Evolutionary conservation across 257 asterid species (phyloP).

Genomic region (Solanum megistacrolobum): DNA sequence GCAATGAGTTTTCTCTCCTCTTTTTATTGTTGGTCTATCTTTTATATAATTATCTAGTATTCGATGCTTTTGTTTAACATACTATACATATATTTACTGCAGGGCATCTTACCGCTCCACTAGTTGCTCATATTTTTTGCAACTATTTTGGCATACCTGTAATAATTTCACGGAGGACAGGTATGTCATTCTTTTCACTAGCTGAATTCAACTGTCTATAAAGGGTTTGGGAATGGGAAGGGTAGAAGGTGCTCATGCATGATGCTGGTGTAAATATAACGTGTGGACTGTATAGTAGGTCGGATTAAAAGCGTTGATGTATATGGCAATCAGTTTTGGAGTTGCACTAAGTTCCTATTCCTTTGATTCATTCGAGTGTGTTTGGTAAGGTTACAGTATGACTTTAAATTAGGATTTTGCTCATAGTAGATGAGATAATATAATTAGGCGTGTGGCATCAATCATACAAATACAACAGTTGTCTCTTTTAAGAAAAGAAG

Average conservation of each 20-base stretch:
- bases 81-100: conserved; percentile 4
- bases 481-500: background rate
- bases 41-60: background rate
- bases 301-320: background rate
- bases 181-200: conserved; percentile 24
- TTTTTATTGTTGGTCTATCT: background rate
- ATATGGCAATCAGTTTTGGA: background rate
- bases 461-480: background rate
- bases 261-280: background rate
- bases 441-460: background rate
- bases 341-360: background rate
- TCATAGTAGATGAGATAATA: background rate
- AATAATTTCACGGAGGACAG: conserved; percentile 46
- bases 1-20: background rate
- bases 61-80: background rate
- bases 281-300: background rate
- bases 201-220: background rate
- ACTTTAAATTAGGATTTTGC: background rate
- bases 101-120: conserved; percentile 84
- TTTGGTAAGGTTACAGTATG: background rate
- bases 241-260: background rate
- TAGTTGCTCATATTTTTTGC: conserved; percentile 84
- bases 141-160: conserved; percentile 87
- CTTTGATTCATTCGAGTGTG: background rate
- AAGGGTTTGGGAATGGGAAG: background rate